Percentiles rank a stretch among this genome's conserved stretches.
These are phyloP conservation scores for Dispira simplex DNA, from an alignment of 192 early-diverging fungal genomes.

Conservation along the genomic window DNA sequence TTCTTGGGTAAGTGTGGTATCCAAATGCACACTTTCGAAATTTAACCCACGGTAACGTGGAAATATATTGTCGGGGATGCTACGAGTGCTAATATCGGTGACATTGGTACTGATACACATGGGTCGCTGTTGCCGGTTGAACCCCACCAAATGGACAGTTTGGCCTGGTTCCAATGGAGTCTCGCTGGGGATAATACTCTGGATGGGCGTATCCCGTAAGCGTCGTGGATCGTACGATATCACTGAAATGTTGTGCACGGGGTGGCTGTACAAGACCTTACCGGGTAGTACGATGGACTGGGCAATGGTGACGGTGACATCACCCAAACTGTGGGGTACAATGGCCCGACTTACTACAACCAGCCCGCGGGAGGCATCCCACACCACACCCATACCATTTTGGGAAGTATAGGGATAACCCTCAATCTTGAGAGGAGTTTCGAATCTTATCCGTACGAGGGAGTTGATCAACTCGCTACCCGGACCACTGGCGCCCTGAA, in stretches of 20 bases:
- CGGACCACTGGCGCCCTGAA: conserved; percentile 54
- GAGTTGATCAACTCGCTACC: conserved; percentile 63
- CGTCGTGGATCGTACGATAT: conserved; percentile 62
- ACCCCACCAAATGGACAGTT: conserved; percentile 28
- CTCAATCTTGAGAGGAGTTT: conserved; percentile 64
- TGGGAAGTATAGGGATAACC: conserved; percentile 52
- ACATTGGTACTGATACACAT: conserved; percentile 36
- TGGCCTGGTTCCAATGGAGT: conserved; percentile 22
- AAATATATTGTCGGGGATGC: conserved; percentile 48
- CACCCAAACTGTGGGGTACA: conserved; percentile 62
- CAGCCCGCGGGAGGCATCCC: conserved; percentile 62
- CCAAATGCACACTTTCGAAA: conserved; percentile 53
- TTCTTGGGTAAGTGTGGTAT: conserved; percentile 46
- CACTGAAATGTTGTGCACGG: conserved; percentile 76
- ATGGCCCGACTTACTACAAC: conserved; percentile 71
- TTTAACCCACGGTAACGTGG: conserved; percentile 66
- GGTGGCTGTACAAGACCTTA: conserved; percentile 67
- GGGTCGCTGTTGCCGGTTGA: conserved; percentile 30
- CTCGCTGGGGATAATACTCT: conserved; percentile 19
- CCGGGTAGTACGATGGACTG: conserved; percentile 82
- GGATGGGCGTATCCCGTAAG: conserved; percentile 60
- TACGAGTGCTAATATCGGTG: conserved; percentile 40
- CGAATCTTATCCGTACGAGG: conserved; percentile 65
- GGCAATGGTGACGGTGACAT: conserved; percentile 69
- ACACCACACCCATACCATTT: conserved; percentile 63